These are phyloP conservation scores for Penicillium bovifimosum DNA, from an alignment of 495 filamentous ascomycete species.

Conservation along the genomic window DNA sequence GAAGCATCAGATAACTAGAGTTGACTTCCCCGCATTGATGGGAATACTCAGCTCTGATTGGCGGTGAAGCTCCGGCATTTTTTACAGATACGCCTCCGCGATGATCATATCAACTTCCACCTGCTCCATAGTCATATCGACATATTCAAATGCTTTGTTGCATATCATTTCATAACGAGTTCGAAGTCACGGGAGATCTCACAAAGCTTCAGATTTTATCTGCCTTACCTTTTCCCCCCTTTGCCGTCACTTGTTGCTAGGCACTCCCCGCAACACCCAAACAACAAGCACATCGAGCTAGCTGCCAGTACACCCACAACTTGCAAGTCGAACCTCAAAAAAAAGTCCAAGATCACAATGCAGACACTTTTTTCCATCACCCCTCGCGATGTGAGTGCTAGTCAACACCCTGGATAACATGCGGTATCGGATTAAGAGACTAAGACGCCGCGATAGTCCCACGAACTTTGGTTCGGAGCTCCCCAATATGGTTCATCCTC, in stretches of 20 bases:
- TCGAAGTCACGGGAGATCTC: background rate
- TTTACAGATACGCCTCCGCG: background rate
- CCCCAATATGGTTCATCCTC: conserved; percentile 41
- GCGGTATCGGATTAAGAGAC: background rate
- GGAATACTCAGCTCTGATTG: conserved; percentile 8
- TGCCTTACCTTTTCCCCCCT: too few species aligned
- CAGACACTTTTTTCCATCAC: conserved; percentile 66
- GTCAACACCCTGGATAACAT: background rate
- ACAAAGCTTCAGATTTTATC: too few species aligned
- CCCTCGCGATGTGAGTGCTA: conserved; percentile 60
- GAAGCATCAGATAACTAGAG: background rate
- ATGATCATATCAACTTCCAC: background rate
- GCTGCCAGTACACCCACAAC: background rate
- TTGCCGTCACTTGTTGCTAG: background rate
- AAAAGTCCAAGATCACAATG: conserved; percentile 40
- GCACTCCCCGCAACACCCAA: background rate
- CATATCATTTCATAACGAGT: too few species aligned
- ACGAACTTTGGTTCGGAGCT: conserved; percentile 66
- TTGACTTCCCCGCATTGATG: background rate
- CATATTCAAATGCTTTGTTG: background rate
- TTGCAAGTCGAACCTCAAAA: background rate
- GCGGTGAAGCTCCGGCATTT: conserved; percentile 9
- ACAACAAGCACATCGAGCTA: background rate
- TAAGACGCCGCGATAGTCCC: conserved; percentile 46
- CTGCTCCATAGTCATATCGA: background rate